Evolutionary conservation across 169 alveolate genomes (phyloP).

Genomic region (Amoebophrya sp.): DNA sequence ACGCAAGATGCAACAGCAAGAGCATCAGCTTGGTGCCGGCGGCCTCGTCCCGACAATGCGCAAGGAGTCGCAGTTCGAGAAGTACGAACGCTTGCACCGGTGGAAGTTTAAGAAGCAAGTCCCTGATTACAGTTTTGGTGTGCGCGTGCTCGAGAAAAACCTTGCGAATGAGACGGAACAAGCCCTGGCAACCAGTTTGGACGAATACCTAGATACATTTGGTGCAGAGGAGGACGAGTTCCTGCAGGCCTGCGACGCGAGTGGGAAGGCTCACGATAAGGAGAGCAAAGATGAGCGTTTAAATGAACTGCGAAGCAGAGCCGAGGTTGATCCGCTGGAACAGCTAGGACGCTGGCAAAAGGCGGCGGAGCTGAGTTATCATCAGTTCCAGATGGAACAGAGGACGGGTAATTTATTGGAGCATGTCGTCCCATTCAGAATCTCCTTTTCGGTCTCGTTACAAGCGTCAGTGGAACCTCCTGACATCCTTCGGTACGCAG

Average conservation of each 20-base stretch:
- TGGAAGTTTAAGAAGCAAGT: neutral
- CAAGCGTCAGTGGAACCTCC: neutral
- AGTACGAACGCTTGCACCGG: neutral
- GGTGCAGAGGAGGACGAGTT: conserved; percentile 19
- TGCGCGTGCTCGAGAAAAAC: neutral
- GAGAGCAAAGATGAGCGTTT: neutral
- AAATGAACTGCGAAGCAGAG: neutral
- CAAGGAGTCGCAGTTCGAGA: neutral
- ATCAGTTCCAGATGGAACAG: conserved; percentile 12
- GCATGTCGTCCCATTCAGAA: neutral
- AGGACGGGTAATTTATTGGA: neutral
- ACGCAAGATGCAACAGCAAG: neutral
- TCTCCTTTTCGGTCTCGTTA: neutral
- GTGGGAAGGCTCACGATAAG: neutral
- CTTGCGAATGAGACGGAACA: neutral
- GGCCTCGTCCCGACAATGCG: neutral
- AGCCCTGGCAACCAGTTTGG: neutral
- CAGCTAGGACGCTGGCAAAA: neutral
- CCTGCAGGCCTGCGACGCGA: neutral
- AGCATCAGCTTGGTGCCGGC: neutral
- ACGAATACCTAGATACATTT: neutral
- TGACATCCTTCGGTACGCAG: neutral
- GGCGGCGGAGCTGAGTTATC: neutral
- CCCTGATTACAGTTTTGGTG: neutral
- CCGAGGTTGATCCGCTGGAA: neutral